Evolutionary conservation across 164 flowering plant species (phyloP).

Genomic region (Berberis thunbergii): DNA sequence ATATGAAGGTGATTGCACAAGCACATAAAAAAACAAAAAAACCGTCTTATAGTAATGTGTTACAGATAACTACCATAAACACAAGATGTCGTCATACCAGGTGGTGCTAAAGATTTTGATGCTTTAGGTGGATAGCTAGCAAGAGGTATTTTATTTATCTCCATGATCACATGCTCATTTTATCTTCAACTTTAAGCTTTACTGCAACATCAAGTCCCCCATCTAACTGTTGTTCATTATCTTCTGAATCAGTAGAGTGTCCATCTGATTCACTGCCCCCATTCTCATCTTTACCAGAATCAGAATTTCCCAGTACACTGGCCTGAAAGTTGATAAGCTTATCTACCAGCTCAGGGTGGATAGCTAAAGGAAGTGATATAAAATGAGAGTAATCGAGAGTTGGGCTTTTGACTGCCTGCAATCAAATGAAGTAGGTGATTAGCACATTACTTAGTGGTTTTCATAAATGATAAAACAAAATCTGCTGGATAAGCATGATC

Average conservation of each 20-base stretch:
- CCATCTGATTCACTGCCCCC: conserved; percentile 28
- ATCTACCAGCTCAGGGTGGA: conserved; percentile 74
- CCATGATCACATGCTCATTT: conserved; percentile 32
- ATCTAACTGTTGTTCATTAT: conserved; percentile 12
- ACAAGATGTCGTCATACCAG: conserved; percentile 27
- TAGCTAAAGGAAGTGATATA: conserved; percentile 88
- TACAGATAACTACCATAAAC: neutral
- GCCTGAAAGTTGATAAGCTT: conserved; percentile 76
- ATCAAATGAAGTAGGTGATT: neutral
- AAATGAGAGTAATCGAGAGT: conserved; percentile 82
- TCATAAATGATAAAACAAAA: no score
- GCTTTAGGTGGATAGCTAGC: conserved; percentile 43
- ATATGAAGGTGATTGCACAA: no score
- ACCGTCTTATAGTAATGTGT: no score
- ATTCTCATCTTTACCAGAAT: conserved; percentile 18
- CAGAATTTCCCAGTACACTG: conserved; percentile 39
- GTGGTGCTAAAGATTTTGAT: conserved; percentile 23
- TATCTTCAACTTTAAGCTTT: conserved; percentile 38
- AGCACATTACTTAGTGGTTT: no score
- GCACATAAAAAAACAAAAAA: no score
- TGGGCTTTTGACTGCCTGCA: conserved; percentile 68
- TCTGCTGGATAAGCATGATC: no score
- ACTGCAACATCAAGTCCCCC: conserved; percentile 33
- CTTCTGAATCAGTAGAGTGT: conserved; percentile 31
- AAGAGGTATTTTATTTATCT: conserved; percentile 29